Evolutionary conservation across 31 red algal genomes (phyloP), one percentile per base, ranked within the genome.

Genomic region (Porphyra umbilicalis): DNA sequence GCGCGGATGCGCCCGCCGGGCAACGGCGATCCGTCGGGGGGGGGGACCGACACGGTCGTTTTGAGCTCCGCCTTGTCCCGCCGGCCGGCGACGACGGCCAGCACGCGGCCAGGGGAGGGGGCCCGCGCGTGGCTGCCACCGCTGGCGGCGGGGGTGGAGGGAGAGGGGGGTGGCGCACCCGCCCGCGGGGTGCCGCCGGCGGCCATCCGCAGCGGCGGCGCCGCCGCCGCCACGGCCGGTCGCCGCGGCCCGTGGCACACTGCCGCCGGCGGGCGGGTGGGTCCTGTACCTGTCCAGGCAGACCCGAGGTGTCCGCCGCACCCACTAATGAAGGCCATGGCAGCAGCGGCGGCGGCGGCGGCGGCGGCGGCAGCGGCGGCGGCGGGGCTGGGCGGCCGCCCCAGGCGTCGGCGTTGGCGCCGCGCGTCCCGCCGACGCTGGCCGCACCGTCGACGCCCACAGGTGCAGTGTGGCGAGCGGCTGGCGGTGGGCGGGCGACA

Each of bases 1-100:
- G 92, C 84, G 38, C 87, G 83, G 39, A 94, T 83, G 16, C 92
- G 87, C 57, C 57, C 57, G 14, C 57, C 57, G 8, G 57, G 6
- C 6, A 29, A 16, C 25, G 13, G 2, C 57, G 57, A 71, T 71
- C 57, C 57, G 30, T 29, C 20, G 25, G 57, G 57, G 20, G 57
- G 57, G 4, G 57, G 57, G 6, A 71, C 57, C 57, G 57, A 71
- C 25, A 71, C 57, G 20, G 57, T 71, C 57, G 57, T 71, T n/a
- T 71, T 71, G 25, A 71, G 57, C 1, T 71, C 57, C 16, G 57
- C 57, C 57, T 71, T 71, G 57, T 71, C 57, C 25, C 57, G 57
- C 20, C 57, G 57, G 57, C 57, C 57, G 57, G 57, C 57, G 25
- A 71, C 57, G 57, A 71, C 57, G 57, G 57, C 57, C 4, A 71